Evolutionary conservation across 2,329 filamentous ascomycete species (phyloP), one percentile per base, ranked within the genome.

Genomic region (Orbilia blumenaviensis): DNA sequence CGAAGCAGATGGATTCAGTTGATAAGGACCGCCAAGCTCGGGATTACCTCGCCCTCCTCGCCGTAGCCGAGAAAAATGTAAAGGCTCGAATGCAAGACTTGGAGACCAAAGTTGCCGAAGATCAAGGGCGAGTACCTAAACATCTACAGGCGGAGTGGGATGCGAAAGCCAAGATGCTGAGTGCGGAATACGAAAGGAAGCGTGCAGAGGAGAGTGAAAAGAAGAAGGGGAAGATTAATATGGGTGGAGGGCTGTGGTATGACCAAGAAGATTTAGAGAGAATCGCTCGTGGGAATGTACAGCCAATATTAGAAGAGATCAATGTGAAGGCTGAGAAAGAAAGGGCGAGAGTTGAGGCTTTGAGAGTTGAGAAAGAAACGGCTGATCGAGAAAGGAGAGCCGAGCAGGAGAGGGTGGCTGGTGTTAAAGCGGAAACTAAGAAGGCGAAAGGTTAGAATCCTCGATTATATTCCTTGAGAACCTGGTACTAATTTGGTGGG

Each of bases 231-330:
- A 77, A 77, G 23, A 77, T 77, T 18, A 54, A 77, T 42, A 77
- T 77, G 66, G 73, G 73, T 42, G 73, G 73, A 2, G 73, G 73
- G 0, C 34, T 77, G n/a, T 77, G 73, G 73, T 77, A 72, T 21
- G 66, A 71, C 27, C 38, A 56, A 21, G 73, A 77, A 25, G 73
- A 77, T 56, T 36, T 77, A 9, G 67, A 77, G n/a, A 60, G 67
- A n/a, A 71, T 71, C 8, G 73, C 73, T 3, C 41, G 60, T 21
- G 73, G 66, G 5, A 77, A 77, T 41, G 73, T 77, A 9, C 66
- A 77, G 66, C 73, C 73, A 5, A 71, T 77, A 14, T 38, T 77
- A 21, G 73, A 77, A 38, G 73, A 77, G 14, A 77, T 77, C n/a
- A 72, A 77, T 46, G 66, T 60, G 12, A 72, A 71, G 25, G 73